Percentiles rank a stretch among this genome's conserved stretches.
These are phyloP conservation scores for Macrolepiota albuminosa DNA, from an alignment of 768 basidiomycete species.

Conservation along the genomic window DNA sequence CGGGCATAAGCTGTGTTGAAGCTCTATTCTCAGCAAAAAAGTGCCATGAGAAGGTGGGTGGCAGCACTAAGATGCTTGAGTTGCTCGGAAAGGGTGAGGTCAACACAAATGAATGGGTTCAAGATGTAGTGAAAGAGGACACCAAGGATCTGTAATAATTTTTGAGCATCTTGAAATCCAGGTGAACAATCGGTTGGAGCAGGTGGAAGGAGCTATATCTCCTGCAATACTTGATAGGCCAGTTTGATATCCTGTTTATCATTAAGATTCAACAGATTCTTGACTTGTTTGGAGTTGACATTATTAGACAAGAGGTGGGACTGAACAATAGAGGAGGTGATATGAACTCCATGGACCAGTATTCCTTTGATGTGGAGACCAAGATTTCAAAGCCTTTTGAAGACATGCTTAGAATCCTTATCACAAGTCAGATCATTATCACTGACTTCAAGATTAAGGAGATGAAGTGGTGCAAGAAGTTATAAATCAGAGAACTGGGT, in stretches of 20 bases:
- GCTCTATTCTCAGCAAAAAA: neutral
- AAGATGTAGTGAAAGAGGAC: conserved; percentile 19
- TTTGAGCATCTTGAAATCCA: conserved; percentile 12
- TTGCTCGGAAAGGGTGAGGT: conserved; percentile 26
- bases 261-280: too few species aligned
- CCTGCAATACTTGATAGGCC: too few species aligned
- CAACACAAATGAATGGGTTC: conserved; percentile 24
- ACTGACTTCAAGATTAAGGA: conserved; percentile 25
- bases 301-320: conserved; percentile 17
- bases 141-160: conserved; percentile 19
- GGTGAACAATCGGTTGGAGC: conserved; percentile 24
- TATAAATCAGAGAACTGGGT: conserved; percentile 19
- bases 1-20: too few species aligned
- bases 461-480: conserved; percentile 3
- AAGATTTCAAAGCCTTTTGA: conserved; percentile 27
- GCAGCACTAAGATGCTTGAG: conserved; percentile 28
- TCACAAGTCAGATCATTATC: conserved; percentile 30
- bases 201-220: conserved; percentile 13
- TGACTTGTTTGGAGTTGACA: neutral
- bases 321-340: conserved; percentile 19
- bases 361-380: conserved; percentile 22
- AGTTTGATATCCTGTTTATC: too few species aligned
- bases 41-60: conserved; percentile 18
- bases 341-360: conserved; percentile 16
- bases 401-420: conserved; percentile 30